Base-by-base conservation (phyloP, 257 asterid genomes). In the Primulina huaijiensis region DNA sequence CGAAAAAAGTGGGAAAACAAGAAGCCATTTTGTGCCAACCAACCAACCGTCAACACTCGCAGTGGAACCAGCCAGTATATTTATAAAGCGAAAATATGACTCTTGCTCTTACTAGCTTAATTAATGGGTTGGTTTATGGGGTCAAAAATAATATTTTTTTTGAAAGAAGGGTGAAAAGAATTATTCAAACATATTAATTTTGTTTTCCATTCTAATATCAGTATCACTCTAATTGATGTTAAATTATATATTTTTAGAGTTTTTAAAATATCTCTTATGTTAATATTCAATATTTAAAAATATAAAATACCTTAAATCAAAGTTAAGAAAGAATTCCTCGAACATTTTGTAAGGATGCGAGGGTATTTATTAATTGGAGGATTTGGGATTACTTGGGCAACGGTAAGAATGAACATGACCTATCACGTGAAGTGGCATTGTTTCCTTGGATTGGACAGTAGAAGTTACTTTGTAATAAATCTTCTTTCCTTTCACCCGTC, bases 371-470 rank as follows among this genome's bases (percentile, higher is more conserved):
- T 65, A 59, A 34, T 55, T 7, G 34, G 12, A 3, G 34, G 12
- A 3, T 19, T 72, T 60, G 61, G 69, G 20, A 21, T 52, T 75
- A 43, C 71, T 67, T 67, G 61, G 69, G 63, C 80, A 78, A 78
- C 84, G 85, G 85, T 80, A 80, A 67, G 75, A 74, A 67, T 55
- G 88, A 80, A 62, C 46, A 21, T 50, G 90, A 85, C 87, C 37
- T 58, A 77, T 84, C 89, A 82, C 81, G 83, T 77, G 84, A 76
- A 74, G 35, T 20, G 60, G 25, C 60, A 63, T 58, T 60, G 63
- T 67, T 74, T 58, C 65, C 67, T 74, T 7, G 31, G 50, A 52
- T 64, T 75, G 75, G 79, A 56, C 65, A 37, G 12, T 70, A 62
- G 43, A 73, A 50, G 16, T 31, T 68, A 4, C 37, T 1, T 27